Conservation (phyloP, 2,329 filamentous ascomycete species). For the Hypoxylon sp. region DNA sequence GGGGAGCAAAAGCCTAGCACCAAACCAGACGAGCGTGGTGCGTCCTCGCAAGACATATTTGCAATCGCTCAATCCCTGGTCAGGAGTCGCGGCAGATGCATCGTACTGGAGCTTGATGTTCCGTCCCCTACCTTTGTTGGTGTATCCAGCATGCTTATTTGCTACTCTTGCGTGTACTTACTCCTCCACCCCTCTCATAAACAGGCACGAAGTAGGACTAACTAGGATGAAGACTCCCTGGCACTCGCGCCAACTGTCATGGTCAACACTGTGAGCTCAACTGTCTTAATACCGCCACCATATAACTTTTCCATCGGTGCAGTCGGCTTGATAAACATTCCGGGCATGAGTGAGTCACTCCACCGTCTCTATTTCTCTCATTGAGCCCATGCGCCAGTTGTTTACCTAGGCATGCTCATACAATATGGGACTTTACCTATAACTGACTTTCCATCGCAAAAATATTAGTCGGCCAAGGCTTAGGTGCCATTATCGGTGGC, state of each 20-base stretch:
- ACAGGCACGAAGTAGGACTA: not conserved
- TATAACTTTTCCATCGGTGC: slow-evolving; percentile 29
- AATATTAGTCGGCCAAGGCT: slow-evolving; percentile 21
- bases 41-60: slow-evolving; percentile 19
- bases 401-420: not conserved
- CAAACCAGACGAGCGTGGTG: not conserved
- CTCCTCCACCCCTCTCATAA: not conserved
- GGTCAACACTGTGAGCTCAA: slow-evolving; percentile 29
- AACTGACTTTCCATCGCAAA: not conserved
- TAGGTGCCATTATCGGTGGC: slow-evolving; percentile 27
- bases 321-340: slow-evolving; percentile 29
- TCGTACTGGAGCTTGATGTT: slow-evolving; percentile 24
- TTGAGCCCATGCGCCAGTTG: not conserved
- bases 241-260: slow-evolving; percentile 32
- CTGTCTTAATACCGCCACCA: slow-evolving; percentile 24
- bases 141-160: slow-evolving; percentile 28
- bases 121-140: slow-evolving; percentile 26
- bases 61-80: slow-evolving; percentile 25
- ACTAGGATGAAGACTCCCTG: slow-evolving; percentile 22
- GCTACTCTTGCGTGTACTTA: slow-evolving; percentile 23
- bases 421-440: not conserved
- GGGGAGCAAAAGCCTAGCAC: not conserved
- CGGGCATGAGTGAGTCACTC: slow-evolving; percentile 20
- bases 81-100: slow-evolving; percentile 8
- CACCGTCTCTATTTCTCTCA: not conserved